Percentiles rank a stretch among this genome's conserved stretches.
Evolutionary conservation across 2,329 filamentous ascomycete species (phyloP).

Genomic region (Calonectria pteridis): DNA sequence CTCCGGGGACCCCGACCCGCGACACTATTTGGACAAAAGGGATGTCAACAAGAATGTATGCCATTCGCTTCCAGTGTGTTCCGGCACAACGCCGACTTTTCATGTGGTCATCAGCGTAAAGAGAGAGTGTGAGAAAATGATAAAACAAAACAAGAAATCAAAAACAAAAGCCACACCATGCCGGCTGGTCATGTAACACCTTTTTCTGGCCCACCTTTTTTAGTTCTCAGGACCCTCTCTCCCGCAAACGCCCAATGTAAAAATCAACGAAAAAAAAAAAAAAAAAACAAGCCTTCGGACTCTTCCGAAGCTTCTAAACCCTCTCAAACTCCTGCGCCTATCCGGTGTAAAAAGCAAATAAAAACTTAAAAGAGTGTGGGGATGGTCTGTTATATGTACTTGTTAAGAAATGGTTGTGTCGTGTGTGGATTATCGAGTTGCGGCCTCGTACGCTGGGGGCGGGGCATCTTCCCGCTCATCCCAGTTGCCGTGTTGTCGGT

Average conservation of each 20-base stretch:
- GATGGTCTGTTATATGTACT: slow-evolving; percentile 32
- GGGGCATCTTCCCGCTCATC: slow-evolving; percentile 69
- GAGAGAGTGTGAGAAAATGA: slow-evolving; percentile 26
- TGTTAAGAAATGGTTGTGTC: slow-evolving; percentile 11
- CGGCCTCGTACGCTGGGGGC: slow-evolving; percentile 72
- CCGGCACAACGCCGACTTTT: slow-evolving; percentile 22
- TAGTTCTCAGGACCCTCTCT: slow-evolving; percentile 23
- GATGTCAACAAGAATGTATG: slow-evolving; percentile 25
- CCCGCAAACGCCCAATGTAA: slow-evolving; percentile 40
- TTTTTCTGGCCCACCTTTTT: slow-evolving; percentile 38
- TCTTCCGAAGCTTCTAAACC: slow-evolving; percentile 27
- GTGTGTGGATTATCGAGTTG: slow-evolving; percentile 52
- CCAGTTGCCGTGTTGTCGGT: slow-evolving; percentile 53
- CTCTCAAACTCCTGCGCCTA: slow-evolving; percentile 40
- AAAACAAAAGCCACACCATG: slow-evolving; percentile 27
- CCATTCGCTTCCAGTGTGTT: slow-evolving; percentile 30
- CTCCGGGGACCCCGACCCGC: slow-evolving; percentile 20
- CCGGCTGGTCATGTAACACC: slow-evolving; percentile 30
- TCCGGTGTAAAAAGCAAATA: slow-evolving; percentile 27
- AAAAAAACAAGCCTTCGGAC: slow-evolving; percentile 23
- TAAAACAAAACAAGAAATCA: slow-evolving; percentile 21
- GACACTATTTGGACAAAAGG: slow-evolving; percentile 30
- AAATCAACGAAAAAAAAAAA: slow-evolving; percentile 31
- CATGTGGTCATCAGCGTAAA: slow-evolving; percentile 27
- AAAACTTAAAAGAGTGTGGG: slow-evolving; percentile 37